These are phyloP conservation scores for Phytophthora hibernalis DNA, from an alignment of 352 stramenopile species.

Conservation along the genomic window DNA sequence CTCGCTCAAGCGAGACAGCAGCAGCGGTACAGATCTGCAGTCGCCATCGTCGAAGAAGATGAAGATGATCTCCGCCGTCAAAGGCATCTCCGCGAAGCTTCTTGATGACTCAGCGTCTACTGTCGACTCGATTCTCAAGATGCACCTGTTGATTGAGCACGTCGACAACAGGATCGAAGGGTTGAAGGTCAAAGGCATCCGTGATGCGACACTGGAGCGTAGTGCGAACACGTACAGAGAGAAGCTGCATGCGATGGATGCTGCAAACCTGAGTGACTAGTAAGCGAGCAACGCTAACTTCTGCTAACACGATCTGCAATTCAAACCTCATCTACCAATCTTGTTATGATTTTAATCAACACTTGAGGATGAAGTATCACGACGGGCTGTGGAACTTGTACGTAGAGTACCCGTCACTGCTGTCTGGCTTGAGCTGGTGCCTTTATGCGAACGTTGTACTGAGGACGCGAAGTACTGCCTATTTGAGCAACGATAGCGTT, in stretches of 20 bases:
- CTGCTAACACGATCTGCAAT: not conserved
- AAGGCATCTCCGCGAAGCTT: too few relatives aligned
- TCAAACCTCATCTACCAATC: not conserved
- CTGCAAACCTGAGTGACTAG: not conserved
- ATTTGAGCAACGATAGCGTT: conserved; percentile 4
- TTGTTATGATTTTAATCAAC: not conserved
- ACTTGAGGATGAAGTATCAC: not conserved
- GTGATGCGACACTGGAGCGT: not conserved
- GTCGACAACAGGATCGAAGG: conserved; percentile 4
- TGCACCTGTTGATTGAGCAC: conserved; percentile 20
- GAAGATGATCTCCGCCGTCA: not conserved
- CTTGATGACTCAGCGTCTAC: not conserved
- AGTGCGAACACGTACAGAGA: not conserved
- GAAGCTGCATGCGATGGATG: conserved; percentile 4
- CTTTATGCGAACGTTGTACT: not conserved
- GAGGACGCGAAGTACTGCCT: not conserved
- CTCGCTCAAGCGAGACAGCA: conserved; percentile 5
- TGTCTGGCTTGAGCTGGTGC: not conserved
- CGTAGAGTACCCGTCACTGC: not conserved
- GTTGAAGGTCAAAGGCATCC: not conserved
- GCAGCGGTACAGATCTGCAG: not conserved
- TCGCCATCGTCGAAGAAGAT: not conserved
- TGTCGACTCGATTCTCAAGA: conserved; percentile 1
- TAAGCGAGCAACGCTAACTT: not conserved
- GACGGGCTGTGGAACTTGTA: not conserved